Evolutionary conservation across 2,329 filamentous ascomycete genomes (phyloP), one percentile per base, ranked within the genome.

Genomic region (Mycogone perniciosa): DNA sequence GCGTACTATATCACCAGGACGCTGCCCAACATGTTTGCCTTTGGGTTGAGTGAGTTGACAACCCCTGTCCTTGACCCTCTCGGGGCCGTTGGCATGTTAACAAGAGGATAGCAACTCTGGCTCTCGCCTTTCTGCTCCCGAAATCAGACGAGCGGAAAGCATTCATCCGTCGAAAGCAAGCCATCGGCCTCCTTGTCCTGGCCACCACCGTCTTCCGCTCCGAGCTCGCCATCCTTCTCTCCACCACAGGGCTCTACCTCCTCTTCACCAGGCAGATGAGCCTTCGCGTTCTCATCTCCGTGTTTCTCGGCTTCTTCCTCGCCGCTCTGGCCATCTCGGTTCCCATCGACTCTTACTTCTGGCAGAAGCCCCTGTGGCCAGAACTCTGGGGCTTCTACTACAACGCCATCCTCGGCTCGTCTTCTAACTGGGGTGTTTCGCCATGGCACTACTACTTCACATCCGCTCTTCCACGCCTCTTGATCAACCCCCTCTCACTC

Each of bases 21-120:
- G 2, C 72, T 99, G 57, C 93, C 93, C 2, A 99, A 99, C 66
- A 96, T 95, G 86, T 95, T 96, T 70, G 91, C 93, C 20, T 93
- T 97, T 71, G 81, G 83, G 7, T 71, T 96, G 52, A 89, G 86
- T 92, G 74, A 69, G 84, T 76, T 34, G 29, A 6, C 5, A 2
- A 7, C 9, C 30, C n/a, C 6, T 8, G 9, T n/a, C 34, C 29
- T 42, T 29, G 1, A 26, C 7, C 26, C 34, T 27, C 11, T 27
- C 11, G 6, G 7, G 13, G 2, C 5, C 8, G n/a, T 29, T 39
- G 8, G 4, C 20, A 20, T 20, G 20, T 20, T 20, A 20, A 20
- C 20, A 20, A 20, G 20, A 20, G 20, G 20, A 5, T 56, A 88
- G 86, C 85, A 50, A 90, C 85, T 1, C 63, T 87, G 41, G 84